Evolutionary conservation across 768 basidiomycete genomes (phyloP).

Genomic region (Mycena filopes): DNA sequence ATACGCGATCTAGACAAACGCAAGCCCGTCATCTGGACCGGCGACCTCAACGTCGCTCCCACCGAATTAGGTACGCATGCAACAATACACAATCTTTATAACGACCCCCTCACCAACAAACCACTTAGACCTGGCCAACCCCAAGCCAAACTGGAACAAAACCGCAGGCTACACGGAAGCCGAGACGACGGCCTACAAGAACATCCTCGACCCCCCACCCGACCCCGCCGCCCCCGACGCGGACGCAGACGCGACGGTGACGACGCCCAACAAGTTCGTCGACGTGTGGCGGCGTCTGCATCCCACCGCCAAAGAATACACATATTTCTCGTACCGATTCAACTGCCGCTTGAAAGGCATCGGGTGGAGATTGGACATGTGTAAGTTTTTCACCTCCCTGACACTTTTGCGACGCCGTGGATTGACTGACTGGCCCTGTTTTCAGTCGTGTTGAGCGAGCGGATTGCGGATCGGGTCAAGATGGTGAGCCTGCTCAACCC

Average conservation of each 20-base stretch:
- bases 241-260: constrained; percentile 44
- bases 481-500: constrained; percentile 48
- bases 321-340: constrained; percentile 88
- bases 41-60: constrained; percentile 89
- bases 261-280: constrained; percentile 71
- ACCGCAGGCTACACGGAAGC: constrained; percentile 85
- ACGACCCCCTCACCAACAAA: too few species aligned
- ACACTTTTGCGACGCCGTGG: too few species aligned
- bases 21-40: constrained; percentile 90
- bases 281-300: constrained; percentile 85
- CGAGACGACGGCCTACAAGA: constrained; percentile 80
- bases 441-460: constrained; percentile 80
- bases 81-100: constrained; percentile 4
- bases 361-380: constrained; percentile 91
- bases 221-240: too few species aligned
- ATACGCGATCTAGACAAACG: constrained; percentile 76
- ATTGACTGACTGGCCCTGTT: background rate
- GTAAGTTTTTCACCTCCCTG: constrained; percentile 51
- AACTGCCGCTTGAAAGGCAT: constrained; percentile 82
- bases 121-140: constrained; percentile 69
- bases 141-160: constrained; percentile 88
- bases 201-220: constrained; percentile 70
- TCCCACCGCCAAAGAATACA: constrained; percentile 77
- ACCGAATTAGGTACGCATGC: constrained; percentile 76
- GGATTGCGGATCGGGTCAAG: constrained; percentile 70